phyloP scores from a whole-genome alignment of 495 filamentous ascomycete genomes.

The Bombardia bombarda region DNA sequence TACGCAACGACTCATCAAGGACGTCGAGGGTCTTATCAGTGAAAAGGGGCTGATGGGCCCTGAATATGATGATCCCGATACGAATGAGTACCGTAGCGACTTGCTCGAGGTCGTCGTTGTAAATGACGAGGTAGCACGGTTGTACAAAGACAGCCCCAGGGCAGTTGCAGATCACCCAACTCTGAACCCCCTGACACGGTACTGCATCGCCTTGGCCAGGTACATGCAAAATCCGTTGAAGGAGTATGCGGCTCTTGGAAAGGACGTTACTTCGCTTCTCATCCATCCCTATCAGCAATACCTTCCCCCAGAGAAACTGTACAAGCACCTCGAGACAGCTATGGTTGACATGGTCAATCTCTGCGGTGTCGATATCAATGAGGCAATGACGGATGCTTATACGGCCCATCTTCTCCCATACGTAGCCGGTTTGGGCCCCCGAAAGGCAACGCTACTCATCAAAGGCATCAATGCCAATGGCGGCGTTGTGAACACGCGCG shows the following conservation, averaged over 20 bases:
- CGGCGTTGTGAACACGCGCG: constrained; percentile 69
- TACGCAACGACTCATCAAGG: constrained; percentile 72
- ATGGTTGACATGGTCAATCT: constrained; percentile 98
- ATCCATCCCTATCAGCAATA: constrained; percentile 88
- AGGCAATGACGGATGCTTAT: constrained; percentile 69
- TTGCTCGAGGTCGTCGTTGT: constrained; percentile 80
- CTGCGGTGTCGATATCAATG: constrained; percentile 88
- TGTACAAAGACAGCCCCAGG: constrained; percentile 84
- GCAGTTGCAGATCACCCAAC: constrained; percentile 76
- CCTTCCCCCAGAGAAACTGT: constrained; percentile 74
- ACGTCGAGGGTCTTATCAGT: constrained; percentile 66
- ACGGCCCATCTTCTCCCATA: constrained; percentile 84
- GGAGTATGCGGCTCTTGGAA: constrained; percentile 87
- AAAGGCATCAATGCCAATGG: constrained; percentile 86
- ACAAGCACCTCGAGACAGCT: constrained; percentile 80
- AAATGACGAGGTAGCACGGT: constrained; percentile 89
- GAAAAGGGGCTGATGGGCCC: constrained; percentile 66
- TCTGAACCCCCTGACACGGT: constrained; percentile 65
- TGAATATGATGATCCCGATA: constrained; percentile 56
- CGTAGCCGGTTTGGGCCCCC: constrained; percentile 84
- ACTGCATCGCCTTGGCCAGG: constrained; percentile 79
- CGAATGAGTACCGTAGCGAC: constrained; percentile 59
- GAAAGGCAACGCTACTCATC: constrained; percentile 79
- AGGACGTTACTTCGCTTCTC: constrained; percentile 74
- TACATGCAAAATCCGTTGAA: constrained; percentile 93